Percentiles rank a stretch among this genome's conserved stretches.
phyloP scores from a whole-genome alignment of 2,329 filamentous ascomycete species.

The Colletotrichum trifolii region DNA sequence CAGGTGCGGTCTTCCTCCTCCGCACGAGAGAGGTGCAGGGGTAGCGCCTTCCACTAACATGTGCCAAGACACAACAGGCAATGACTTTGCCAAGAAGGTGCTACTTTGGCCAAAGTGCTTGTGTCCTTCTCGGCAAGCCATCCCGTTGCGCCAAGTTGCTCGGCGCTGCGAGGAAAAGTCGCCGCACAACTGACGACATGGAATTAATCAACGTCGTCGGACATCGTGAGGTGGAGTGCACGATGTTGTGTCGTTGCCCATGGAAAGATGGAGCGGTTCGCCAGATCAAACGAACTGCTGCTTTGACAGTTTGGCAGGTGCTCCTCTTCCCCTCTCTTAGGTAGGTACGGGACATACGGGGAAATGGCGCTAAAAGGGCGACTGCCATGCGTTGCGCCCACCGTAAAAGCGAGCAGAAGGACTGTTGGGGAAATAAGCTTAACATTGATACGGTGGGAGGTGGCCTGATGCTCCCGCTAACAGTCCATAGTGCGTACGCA shows the following conservation, averaged over 20 bases:
- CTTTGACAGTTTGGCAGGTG: conserved; percentile 24
- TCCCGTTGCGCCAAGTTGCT: conserved; percentile 35
- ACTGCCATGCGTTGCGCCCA: conserved; percentile 3
- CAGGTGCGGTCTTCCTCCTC: too few species aligned
- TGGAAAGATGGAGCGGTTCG: conserved; percentile 1
- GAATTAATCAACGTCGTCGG: neutral
- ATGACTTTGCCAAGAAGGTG: conserved; percentile 31
- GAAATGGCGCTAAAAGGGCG: neutral
- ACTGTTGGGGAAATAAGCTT: conserved; percentile 34
- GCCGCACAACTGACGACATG: conserved; percentile 30
- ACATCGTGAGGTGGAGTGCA: neutral
- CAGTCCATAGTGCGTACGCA: neutral
- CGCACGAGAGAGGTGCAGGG: conserved; percentile 10
- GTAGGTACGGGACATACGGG: conserved; percentile 15
- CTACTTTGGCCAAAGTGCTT: conserved; percentile 22
- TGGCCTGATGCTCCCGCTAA: conserved; percentile 17
- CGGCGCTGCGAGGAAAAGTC: conserved; percentile 34
- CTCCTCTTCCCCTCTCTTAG: conserved; percentile 3
- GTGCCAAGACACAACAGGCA: conserved; percentile 32
- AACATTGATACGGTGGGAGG: conserved; percentile 5
- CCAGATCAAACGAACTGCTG: conserved; percentile 29
- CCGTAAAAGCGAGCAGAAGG: conserved; percentile 15
- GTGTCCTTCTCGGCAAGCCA: conserved; percentile 35
- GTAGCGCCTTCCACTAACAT: conserved; percentile 10
- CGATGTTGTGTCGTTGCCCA: conserved; percentile 11